Base-by-base conservation (phyloP, 192 early-diverging fungal genomes). In the Obelidium mucronatum region DNA sequence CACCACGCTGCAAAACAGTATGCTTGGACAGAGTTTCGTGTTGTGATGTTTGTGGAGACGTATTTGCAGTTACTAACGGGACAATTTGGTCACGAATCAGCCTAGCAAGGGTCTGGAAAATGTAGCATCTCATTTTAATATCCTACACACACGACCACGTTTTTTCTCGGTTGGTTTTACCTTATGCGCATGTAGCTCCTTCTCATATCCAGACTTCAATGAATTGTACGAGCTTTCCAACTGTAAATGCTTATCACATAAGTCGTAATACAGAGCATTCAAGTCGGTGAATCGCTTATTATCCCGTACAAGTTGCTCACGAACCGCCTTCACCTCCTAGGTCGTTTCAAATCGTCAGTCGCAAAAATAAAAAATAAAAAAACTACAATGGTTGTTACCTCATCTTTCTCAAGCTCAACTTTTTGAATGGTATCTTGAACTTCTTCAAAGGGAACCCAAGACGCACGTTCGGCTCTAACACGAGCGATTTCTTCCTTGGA, bases 391-490 rank as follows among this genome's bases (percentile, higher is more conserved):
- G 8, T 60, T 33, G 11, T 34, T 34, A 65, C 63, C 63, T 65
- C 22, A 17, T 65, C 34, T 36, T 24, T 22, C 36, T 65, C 63
- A 4, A 8, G 22, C 15, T 35, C 15, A 17, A 24, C 63, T 37
- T 65, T 24, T 65, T 65, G 30, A 65, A 65, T 65, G 30, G 36
- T 65, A 39, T 65, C 63, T 34, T 65, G 63, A 30, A 65, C 63
- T 24, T 65, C 63, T 24, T 65, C 63, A 13, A 22, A 35, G 15
- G 63, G 63, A 37, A 65, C 36, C 34, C 4, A 35, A 35, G 26
- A 15, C 1, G 15, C 5, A 24, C 36, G 8, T 19, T 48, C 44
- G 19, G 44, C 44, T 19, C 44, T 65, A 24, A 65, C 11, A 0
- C 37, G 24, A 15, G 26, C 63, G 22, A 65, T 65, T 65, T 65